Conservation (phyloP, 768 basidiomycete genomes). For the Hirschioporus abietinus region DNA sequence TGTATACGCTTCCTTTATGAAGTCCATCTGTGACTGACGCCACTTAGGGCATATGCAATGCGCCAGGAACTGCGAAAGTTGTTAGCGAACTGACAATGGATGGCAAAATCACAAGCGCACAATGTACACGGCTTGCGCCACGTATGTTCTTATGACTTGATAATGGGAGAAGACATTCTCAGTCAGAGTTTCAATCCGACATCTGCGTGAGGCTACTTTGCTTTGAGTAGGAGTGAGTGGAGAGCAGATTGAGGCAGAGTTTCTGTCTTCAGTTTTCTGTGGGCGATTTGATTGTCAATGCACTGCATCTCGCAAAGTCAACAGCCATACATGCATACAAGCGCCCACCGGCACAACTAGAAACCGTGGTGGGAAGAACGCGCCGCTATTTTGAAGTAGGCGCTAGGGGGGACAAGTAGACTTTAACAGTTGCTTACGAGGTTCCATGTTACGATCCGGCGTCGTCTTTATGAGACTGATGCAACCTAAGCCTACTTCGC, state of each 20-base stretch:
- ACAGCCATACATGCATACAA: neutral
- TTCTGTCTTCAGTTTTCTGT: no score
- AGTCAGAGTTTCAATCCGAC: neutral
- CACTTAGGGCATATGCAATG: slow-evolving; percentile 69
- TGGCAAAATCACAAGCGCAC: slow-evolving; percentile 53
- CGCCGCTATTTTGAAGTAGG: neutral
- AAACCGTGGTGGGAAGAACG: neutral
- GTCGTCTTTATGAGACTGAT: neutral
- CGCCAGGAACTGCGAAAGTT: slow-evolving; percentile 75
- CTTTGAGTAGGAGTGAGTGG: no score
- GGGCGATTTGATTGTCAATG: no score
- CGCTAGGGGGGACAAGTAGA: neutral
- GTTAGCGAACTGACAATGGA: slow-evolving; percentile 69
- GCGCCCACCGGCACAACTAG: neutral
- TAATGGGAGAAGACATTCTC: neutral
- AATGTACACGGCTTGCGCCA: slow-evolving; percentile 16
- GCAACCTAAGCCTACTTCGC: neutral
- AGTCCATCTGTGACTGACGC: neutral
- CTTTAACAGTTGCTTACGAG: neutral
- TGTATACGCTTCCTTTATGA: slow-evolving; percentile 18
- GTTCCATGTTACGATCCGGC: neutral
- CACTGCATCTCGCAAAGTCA: no score
- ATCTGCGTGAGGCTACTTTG: neutral
- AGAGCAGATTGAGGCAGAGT: no score
- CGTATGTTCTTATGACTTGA: neutral